These are phyloP conservation scores for Aquilaria agallochum DNA, from an alignment of 441 rosid genomes.

Conservation along the genomic window DNA sequence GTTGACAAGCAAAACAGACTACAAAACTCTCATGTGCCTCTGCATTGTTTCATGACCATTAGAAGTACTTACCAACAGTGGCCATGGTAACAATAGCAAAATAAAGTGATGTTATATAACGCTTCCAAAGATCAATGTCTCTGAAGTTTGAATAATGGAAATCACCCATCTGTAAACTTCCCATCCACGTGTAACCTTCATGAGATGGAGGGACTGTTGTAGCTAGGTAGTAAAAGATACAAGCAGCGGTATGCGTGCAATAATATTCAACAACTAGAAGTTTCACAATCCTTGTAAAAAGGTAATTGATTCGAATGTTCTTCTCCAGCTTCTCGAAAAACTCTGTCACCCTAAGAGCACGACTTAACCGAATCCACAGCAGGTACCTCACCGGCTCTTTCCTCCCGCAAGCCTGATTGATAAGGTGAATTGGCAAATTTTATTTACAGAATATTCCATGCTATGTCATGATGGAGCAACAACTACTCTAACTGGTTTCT, in stretches of 20 bases:
- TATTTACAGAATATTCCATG: too few species aligned
- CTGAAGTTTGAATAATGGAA: constrained; percentile 43
- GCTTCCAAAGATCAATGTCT: constrained; percentile 54
- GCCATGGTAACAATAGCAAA: constrained; percentile 74
- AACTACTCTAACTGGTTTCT: too few species aligned
- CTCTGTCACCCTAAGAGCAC: constrained; percentile 37
- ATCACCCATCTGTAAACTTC: constrained; percentile 65
- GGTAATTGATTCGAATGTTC: constrained; percentile 59
- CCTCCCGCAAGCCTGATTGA: constrained; percentile 35
- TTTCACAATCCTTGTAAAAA: constrained; percentile 57
- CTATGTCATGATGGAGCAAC: too few species aligned
- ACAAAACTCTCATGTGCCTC: neutral
- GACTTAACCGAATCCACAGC: constrained; percentile 49
- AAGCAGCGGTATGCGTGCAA: constrained; percentile 70
- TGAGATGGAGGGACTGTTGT: constrained; percentile 51
- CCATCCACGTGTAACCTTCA: constrained; percentile 74
- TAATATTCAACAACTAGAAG: constrained; percentile 61
- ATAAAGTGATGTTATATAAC: constrained; percentile 54
- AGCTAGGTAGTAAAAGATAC: constrained; percentile 68
- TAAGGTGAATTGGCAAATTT: neutral
- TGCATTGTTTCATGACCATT: neutral
- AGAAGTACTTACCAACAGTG: constrained; percentile 49
- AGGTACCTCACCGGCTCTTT: constrained; percentile 57
- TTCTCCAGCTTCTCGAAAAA: constrained; percentile 59
- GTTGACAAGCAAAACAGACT: too few species aligned